Percentiles rank a stretch among this genome's conserved stretches.
Conservation (phyloP, 164 flowering plant species). For the Pachysandra terminalis region DNA sequence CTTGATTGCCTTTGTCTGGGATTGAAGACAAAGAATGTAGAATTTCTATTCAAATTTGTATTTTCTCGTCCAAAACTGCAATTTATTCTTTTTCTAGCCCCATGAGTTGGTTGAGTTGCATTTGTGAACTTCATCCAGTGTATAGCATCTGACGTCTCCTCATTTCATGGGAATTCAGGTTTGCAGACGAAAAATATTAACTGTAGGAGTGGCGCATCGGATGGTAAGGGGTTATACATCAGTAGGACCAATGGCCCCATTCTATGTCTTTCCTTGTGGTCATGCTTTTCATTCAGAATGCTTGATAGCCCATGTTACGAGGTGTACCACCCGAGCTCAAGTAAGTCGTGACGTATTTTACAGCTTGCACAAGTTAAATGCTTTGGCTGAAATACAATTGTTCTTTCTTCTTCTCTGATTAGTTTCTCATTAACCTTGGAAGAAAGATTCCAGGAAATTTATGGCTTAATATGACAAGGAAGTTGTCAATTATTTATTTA, state of each 20-base stretch:
- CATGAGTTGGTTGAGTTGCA: neutral
- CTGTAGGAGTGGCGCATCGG: conserved; percentile 44
- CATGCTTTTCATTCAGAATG: conserved; percentile 92
- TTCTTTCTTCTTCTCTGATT: neutral
- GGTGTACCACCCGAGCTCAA: conserved; percentile 63
- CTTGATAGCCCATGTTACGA: conserved; percentile 88
- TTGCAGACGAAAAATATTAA: conserved; percentile 70
- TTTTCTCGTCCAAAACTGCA: neutral
- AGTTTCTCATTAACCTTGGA: neutral
- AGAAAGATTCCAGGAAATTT: neutral
- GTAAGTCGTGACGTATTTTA: conserved; percentile 38
- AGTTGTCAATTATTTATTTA: neutral
- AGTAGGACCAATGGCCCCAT: conserved; percentile 89
- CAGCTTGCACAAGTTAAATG: neutral
- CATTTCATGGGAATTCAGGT: conserved; percentile 42
- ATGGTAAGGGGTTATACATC: conserved; percentile 75
- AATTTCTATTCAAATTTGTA: too few relatives aligned
- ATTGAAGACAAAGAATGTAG: too few relatives aligned
- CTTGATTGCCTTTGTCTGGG: too few relatives aligned
- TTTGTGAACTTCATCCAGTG: neutral
- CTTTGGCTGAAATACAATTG: neutral
- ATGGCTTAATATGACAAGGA: neutral
- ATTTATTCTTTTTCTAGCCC: neutral
- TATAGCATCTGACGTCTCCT: conserved; percentile 4
- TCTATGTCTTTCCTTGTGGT: conserved; percentile 98